Conservation (phyloP, 2,329 filamentous ascomycete genomes). For the Malbranchea zuffiana region DNA sequence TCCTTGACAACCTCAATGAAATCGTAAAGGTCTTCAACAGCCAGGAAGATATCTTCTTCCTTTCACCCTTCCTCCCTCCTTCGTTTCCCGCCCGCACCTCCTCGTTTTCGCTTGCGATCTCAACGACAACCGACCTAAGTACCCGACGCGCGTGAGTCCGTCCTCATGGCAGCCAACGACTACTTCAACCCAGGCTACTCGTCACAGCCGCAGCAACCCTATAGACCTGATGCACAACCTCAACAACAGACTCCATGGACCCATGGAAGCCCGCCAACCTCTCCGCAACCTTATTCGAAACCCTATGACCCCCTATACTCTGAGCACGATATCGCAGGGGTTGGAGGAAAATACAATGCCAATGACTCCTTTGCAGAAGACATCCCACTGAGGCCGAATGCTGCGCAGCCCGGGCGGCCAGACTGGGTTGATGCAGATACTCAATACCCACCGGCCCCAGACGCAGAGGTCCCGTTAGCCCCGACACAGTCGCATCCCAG, state of each 20-base stretch:
- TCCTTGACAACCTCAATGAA: no score
- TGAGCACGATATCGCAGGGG: conserved; percentile 21
- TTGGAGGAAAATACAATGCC: conserved; percentile 24
- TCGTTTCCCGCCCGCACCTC: background rate
- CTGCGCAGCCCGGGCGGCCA: conserved; percentile 22
- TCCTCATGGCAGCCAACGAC: conserved; percentile 36
- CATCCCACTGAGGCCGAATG: conserved; percentile 33
- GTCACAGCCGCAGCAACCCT: conserved; percentile 3
- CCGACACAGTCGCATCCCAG: conserved; percentile 17
- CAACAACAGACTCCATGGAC: conserved; percentile 5
- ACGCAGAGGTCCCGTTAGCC: conserved; percentile 38
- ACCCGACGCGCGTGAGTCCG: background rate
- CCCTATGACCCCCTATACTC: conserved; percentile 27
- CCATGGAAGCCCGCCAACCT: conserved; percentile 7
- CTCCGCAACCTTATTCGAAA: conserved; percentile 27
- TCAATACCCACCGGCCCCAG: conserved; percentile 42
- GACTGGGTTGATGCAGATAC: conserved; percentile 36
- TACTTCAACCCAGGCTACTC: conserved; percentile 13
- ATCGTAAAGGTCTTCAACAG: no score
- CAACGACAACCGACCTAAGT: no score
- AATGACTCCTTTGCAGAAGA: conserved; percentile 35
- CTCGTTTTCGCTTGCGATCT: conserved; percentile 1
- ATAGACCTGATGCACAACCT: background rate
- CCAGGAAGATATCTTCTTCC: background rate
- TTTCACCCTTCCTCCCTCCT: background rate